phyloP scores from a whole-genome alignment of 306 rosid genomes.

The Albizia julibrissin region DNA sequence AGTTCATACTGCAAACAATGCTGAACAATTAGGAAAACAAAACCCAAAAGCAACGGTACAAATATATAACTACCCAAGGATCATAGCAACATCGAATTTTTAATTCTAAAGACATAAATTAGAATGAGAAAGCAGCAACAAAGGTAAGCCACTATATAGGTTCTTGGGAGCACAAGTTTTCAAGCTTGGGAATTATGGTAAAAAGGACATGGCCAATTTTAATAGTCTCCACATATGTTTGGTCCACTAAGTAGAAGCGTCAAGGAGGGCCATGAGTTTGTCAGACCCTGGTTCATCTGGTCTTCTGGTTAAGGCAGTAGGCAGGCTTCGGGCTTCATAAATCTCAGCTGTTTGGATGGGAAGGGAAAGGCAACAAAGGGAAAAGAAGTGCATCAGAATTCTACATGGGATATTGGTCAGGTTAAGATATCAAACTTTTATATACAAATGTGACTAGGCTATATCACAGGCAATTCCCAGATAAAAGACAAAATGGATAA shows the following conservation, averaged over 20 bases:
- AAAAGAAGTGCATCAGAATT: slow-evolving; percentile 93
- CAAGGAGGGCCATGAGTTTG: slow-evolving; percentile 95
- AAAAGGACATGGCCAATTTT: slow-evolving; percentile 64
- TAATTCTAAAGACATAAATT: slow-evolving; percentile 48
- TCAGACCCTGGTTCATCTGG: slow-evolving; percentile 97
- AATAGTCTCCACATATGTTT: slow-evolving; percentile 68
- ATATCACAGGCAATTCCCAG: slow-evolving; percentile 41
- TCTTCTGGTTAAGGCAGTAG: slow-evolving; percentile 94
- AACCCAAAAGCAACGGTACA: slow-evolving; percentile 38
- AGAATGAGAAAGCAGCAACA: slow-evolving; percentile 51
- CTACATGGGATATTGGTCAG: slow-evolving; percentile 76
- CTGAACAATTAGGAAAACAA: slow-evolving; percentile 32
- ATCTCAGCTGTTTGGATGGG: slow-evolving; percentile 97
- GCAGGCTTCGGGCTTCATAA: slow-evolving; percentile 98
- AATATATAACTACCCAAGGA: slow-evolving; percentile 42
- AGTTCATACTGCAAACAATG: slow-evolving; percentile 37
- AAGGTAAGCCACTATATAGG: slow-evolving; percentile 67
- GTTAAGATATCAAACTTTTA: slow-evolving; percentile 66
- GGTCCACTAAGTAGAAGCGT: slow-evolving; percentile 81
- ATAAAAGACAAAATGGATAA: slow-evolving; percentile 43
- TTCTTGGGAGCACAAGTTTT: slow-evolving; percentile 75
- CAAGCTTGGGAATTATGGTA: slow-evolving; percentile 84
- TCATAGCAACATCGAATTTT: slow-evolving; percentile 54
- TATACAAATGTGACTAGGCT: slow-evolving; percentile 44
- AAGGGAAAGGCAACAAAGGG: slow-evolving; percentile 92